Evolutionary conservation across 1,284 basidiomycete genomes (phyloP), one percentile per base, ranked within the genome.

Genomic region (Moniliella sp.): DNA sequence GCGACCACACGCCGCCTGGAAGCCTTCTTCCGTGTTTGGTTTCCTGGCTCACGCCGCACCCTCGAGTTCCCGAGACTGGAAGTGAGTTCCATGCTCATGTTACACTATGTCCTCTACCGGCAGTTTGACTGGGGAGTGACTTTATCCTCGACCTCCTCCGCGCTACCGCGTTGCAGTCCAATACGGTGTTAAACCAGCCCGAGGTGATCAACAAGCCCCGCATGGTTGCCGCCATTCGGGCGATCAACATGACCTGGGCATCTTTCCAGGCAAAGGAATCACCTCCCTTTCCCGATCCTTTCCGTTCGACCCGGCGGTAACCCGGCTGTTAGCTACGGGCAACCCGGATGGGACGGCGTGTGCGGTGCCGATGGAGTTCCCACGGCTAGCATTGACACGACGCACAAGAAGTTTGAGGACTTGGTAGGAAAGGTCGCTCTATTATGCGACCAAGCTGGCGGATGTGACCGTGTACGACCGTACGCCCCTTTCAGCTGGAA

Each of bases 91-190:
- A 4, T 64, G 81, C 76, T 73, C 47, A 73, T 86, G 35, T 63
- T 78, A 5, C 81, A 91, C 59, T 82, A 78, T 50, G 68, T 81
- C 34, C 71, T 86, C 28, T 74, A 75, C 4, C 75, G 81, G n/a
- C 75, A 91, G 57, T 73, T 79, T 34, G 84, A 93, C 23, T 76
- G 44, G 86, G 83, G 1, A 67, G 71, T 44, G 80, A 88, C 31
- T 64, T 86, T 16, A 74, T 79, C 41, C 55, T 84, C 30, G 45
- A 46, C 14, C 42, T 57, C 31, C 34, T 59, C n/a, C 45, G 50
- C 18, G 45, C 48, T 15, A 33, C 41, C 1, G 37, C 34, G 5
- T 42, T 57, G 17, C 18, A 32, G 7, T 50, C 51, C 15, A 46
- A 37, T 16, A 43, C 45, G 4, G 37, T 57, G 7, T 45, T 51